Evolutionary conservation across 345 rosid genomes (phyloP).

Genomic region (Brassica carinata): DNA sequence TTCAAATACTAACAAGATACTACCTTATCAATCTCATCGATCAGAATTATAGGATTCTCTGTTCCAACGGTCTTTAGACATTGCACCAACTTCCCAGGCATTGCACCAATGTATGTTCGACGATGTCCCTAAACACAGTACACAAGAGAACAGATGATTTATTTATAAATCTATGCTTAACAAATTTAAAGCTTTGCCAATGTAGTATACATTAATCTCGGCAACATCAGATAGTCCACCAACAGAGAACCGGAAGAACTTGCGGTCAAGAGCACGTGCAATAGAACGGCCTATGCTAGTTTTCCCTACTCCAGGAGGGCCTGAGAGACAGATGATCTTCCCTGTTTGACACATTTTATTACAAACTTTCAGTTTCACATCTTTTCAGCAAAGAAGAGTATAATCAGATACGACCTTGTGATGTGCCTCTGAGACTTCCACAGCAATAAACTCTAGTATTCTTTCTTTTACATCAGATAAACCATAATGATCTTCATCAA

Average conservation of each 20-base stretch:
- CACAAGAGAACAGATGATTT: constrained; percentile 3
- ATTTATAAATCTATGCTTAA: neutral
- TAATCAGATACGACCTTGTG: constrained; percentile 56
- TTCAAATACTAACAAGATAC: constrained; percentile 3
- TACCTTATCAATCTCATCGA: constrained; percentile 97
- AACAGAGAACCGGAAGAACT: constrained; percentile 88
- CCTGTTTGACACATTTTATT: constrained; percentile 49
- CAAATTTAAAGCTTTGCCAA: neutral
- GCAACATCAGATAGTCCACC: constrained; percentile 91
- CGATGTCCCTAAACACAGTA: constrained; percentile 68
- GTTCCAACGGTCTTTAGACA: constrained; percentile 92
- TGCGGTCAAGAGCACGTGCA: constrained; percentile 87
- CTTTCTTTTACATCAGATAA: constrained; percentile 92
- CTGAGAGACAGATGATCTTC: constrained; percentile 92
- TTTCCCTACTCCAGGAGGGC: constrained; percentile 98
- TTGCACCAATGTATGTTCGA: constrained; percentile 75
- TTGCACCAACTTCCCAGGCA: constrained; percentile 97
- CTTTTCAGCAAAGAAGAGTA: neutral
- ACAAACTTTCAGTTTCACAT: constrained; percentile 20
- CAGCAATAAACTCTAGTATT: constrained; percentile 91
- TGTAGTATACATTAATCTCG: constrained; percentile 75
- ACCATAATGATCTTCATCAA: constrained; percentile 94
- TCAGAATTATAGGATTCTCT: constrained; percentile 84
- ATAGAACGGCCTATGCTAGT: constrained; percentile 94
- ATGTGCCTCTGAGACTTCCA: constrained; percentile 77